Evolutionary conservation across 768 basidiomycete genomes (phyloP).

Genomic region (Coprinopsis marcescibilis): DNA sequence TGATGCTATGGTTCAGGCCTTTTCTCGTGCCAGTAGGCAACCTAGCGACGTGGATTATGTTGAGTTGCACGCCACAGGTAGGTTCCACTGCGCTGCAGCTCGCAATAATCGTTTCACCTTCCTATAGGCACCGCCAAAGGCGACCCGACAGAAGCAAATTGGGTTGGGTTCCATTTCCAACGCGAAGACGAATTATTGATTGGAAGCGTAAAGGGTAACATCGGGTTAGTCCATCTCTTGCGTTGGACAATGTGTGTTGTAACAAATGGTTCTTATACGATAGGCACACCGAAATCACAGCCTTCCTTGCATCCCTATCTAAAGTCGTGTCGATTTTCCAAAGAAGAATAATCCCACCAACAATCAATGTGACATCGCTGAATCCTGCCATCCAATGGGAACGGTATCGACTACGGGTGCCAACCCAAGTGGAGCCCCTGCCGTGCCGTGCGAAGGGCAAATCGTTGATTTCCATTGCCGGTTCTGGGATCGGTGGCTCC

Average conservation of each 20-base stretch:
- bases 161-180: slow-evolving; percentile 34
- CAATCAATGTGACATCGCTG: slow-evolving; percentile 27
- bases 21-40: slow-evolving; percentile 20
- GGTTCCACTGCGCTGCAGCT: background rate
- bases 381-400: slow-evolving; percentile 38
- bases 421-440: slow-evolving; percentile 23
- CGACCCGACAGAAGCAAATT: slow-evolving; percentile 47
- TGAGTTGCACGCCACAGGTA: slow-evolving; percentile 47
- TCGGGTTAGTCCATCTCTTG: slow-evolving; percentile 27
- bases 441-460: slow-evolving; percentile 16
- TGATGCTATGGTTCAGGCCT: slow-evolving; percentile 33
- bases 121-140: slow-evolving; percentile 34
- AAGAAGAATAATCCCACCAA: slow-evolving; percentile 31
- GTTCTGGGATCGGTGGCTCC: slow-evolving; percentile 40
- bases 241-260: background rate
- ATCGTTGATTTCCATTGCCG: slow-evolving; percentile 33
- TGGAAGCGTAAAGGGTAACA: slow-evolving; percentile 43
- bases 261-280: background rate
- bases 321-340: slow-evolving; percentile 38
- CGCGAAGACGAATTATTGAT: slow-evolving; percentile 28
- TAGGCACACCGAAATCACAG: slow-evolving; percentile 36
- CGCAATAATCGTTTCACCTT: background rate
- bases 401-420: slow-evolving; percentile 30
- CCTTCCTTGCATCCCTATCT: slow-evolving; percentile 39
- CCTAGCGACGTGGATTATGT: slow-evolving; percentile 42